Evolutionary conservation across 202 grass and related monocot species (phyloP).

Genomic region (Schoenoplectus triqueter): DNA sequence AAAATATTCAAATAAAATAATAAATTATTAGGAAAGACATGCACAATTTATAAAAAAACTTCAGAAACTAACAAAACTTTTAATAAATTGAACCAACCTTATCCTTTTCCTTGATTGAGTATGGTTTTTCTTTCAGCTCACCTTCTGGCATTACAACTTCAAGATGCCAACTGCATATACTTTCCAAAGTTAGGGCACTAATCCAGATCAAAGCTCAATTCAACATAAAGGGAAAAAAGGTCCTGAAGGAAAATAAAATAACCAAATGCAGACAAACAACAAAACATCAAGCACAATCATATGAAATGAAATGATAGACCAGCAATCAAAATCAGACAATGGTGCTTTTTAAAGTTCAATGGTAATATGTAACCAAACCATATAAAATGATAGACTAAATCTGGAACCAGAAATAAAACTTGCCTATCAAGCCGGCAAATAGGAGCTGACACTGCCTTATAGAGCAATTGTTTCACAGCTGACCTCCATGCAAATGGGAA

Average conservation of each 20-base stretch:
- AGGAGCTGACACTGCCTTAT: slow-evolving; percentile 59
- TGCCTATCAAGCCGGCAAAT: slow-evolving; percentile 79
- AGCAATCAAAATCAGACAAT: not conserved
- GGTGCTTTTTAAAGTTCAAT: not conserved
- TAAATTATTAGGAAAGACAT: not conserved
- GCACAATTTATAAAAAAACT: not conserved
- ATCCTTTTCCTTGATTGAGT: slow-evolving; percentile 65
- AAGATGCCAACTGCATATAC: slow-evolving; percentile 79
- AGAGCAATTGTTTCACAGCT: slow-evolving; percentile 73
- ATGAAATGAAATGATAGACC: not conserved
- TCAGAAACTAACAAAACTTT: not conserved
- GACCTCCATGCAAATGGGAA: slow-evolving; percentile 96
- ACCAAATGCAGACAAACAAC: not conserved
- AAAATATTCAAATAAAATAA: not conserved
- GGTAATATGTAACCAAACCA: not conserved
- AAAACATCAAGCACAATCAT: too few relatives aligned
- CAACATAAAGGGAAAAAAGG: not conserved
- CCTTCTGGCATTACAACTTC: slow-evolving; percentile 72
- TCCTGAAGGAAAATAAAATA: not conserved
- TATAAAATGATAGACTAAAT: slow-evolving; percentile 9
- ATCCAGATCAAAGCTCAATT: too few relatives aligned
- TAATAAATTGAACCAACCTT: slow-evolving; percentile 17
- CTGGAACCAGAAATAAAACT: slow-evolving; percentile 2
- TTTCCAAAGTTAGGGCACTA: not conserved
- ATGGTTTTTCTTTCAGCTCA: slow-evolving; percentile 68